Evolutionary conservation across 345 rosid species (phyloP).

Genomic region (Alliaria petiolata): DNA sequence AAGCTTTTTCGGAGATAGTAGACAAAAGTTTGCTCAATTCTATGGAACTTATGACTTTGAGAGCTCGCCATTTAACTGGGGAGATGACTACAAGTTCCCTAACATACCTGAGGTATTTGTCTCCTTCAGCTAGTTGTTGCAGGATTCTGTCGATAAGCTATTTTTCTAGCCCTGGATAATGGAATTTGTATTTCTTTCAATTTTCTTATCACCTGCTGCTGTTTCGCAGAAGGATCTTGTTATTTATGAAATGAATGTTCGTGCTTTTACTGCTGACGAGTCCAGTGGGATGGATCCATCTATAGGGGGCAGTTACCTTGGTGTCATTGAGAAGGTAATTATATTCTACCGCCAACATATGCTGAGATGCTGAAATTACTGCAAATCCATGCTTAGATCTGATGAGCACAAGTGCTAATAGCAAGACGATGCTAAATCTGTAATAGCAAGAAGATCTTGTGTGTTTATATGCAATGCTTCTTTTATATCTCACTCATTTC

Average conservation of each 20-base stretch:
- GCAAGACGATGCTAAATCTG: not conserved
- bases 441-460: not conserved
- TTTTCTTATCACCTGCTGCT: not conserved
- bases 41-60: constrained; percentile 87
- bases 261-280: constrained; percentile 88
- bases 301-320: constrained; percentile 75
- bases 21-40: constrained; percentile 52
- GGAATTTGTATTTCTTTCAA: no score
- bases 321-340: constrained; percentile 78
- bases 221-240: constrained; percentile 84
- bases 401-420: not conserved
- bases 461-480: constrained; percentile 1
- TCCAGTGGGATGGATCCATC: constrained; percentile 73
- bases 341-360: not conserved
- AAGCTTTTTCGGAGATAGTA: constrained; percentile 63
- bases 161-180: not conserved
- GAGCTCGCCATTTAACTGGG: constrained; percentile 81
- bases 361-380: not conserved
- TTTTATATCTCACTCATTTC: constrained; percentile 22
- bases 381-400: not conserved
- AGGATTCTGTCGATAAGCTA: not conserved
- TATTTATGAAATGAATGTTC: constrained; percentile 92
- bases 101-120: constrained; percentile 69
- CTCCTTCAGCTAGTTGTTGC: not conserved
- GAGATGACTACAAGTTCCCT: constrained; percentile 62